Evolutionary conservation across 2,329 filamentous ascomycete genomes (phyloP), one percentile per base, ranked within the genome.

Genomic region (Penicillium paneum): DNA sequence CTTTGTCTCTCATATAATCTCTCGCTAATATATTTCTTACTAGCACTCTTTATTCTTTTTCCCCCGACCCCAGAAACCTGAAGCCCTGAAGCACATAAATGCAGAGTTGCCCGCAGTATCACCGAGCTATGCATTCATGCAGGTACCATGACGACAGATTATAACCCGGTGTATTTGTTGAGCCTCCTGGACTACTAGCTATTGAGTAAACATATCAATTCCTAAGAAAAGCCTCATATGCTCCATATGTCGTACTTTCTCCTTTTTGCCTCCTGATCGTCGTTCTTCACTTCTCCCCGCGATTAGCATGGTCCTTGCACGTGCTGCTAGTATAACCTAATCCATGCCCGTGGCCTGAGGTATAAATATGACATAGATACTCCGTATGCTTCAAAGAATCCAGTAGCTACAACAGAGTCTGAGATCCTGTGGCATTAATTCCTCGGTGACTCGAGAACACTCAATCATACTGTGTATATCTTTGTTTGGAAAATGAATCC

Each of bases 231-330:
- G 12, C 8, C 29, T 15, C 32, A 28, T 19, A 40, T 26, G 15
- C 21, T 39, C 8, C n/a, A 34, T 38, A n/a, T 15, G n/a, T 31
- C 13, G 8, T 28, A 32, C 21, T 24, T 54, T 56, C 61, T 56
- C 61, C 54, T 57, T 60, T 60, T 55, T 48, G 21, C 45, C 58
- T 62, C 59, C 53, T 56, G 59, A 63, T 62, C 58, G 54, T 47
- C 59, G 10, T 56, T 56, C 56, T 62, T 57, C 57, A 60, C 41
- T 39, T 26, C 53, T 56, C 61, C 61, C 61, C 62, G 61, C 62
- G 60, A 61, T 63, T 48, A 36, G 41, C 49, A 48, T 59, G 54
- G 59, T 49, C 47, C 55, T 56, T 45, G 54, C 62, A 63, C 62
- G 62, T 62, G 61, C 43, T 47, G 47, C 38, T 31, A 57, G 42